Base-by-base conservation (phyloP, 2,329 filamentous ascomycete species). In the Grosmannia clavigera region DNA sequence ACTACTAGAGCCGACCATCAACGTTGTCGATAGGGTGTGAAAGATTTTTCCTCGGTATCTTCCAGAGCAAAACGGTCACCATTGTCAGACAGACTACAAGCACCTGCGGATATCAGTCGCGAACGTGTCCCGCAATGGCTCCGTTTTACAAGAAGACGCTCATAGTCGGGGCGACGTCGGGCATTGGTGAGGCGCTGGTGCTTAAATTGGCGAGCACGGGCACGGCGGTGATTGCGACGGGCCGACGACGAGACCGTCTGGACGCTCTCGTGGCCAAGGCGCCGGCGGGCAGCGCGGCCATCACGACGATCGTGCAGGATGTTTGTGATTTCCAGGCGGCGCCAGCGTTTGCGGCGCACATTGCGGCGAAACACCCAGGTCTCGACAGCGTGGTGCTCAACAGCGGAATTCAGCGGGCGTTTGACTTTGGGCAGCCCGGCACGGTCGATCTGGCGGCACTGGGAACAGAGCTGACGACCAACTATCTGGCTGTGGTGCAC, bases 361-460 rank as follows among this genome's bases (percentile, higher is more conserved):
- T 76, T 38, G 68, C 70, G 9, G 62, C 67, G 16, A 64, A 66
- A 12, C 70, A 76, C 63, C 74, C 77, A 0, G 75, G 78, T 59
- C 72, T 82, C 43, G 79, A 81, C 66, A 73, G 74, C 60, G 64
- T 82, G 19, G 71, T 82, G 53, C 67, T 81, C 52, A 81, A 81
- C 66, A 73, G 78, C 5, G 78, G 77, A 12, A 69, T 77, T 29
- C 77, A 81, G 67, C 69, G 70, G n/a, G 62, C 64, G 0, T 70
- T 74, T 63, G 69, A 79, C 64, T 75, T 81, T 62, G 66, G 70
- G 11, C 66, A 71, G 29, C 77, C 77, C 10, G 70, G 70, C 6
- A 72, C 68, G 5, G 72, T 80, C 22, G 68, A 69, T 60, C 67
- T 79, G 7, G 56, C 62, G 1, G 43, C 62, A 1, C 71, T 79